phyloP scores from a whole-genome alignment of 2,329 filamentous ascomycete genomes.

The Claviceps pazoutovae region DNA sequence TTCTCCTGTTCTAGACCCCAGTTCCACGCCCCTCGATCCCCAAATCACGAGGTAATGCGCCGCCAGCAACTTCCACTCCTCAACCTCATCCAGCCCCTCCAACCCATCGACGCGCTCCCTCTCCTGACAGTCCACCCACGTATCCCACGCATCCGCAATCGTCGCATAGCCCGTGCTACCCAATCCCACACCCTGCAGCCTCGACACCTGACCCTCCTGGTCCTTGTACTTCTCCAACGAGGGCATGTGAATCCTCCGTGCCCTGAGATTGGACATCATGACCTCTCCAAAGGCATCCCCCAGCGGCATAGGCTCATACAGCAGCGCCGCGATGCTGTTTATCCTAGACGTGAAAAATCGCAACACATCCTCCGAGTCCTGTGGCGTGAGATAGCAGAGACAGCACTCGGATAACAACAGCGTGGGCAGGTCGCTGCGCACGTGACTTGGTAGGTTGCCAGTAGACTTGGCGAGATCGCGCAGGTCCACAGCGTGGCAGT shows the following conservation, averaged over 20 bases:
- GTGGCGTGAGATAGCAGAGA: slow-evolving; percentile 67
- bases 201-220: slow-evolving; percentile 50
- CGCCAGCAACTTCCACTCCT: slow-evolving; percentile 82
- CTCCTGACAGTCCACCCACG: slow-evolving; percentile 57
- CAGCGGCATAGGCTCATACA: slow-evolving; percentile 84
- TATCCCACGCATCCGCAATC: slow-evolving; percentile 52
- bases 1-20: neutral
- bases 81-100: slow-evolving; percentile 87
- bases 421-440: slow-evolving; percentile 53
- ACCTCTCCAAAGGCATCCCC: slow-evolving; percentile 77
- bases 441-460: slow-evolving; percentile 2
- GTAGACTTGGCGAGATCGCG: slow-evolving; percentile 33
- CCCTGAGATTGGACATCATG: slow-evolving; percentile 81
- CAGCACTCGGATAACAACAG: slow-evolving; percentile 91
- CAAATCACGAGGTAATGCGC: slow-evolving; percentile 83
- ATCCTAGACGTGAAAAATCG: slow-evolving; percentile 46
- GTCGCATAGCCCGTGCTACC: slow-evolving; percentile 26
- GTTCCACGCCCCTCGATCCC: slow-evolving; percentile 52
- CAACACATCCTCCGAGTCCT: slow-evolving; percentile 50
- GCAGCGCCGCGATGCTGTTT: slow-evolving; percentile 40
- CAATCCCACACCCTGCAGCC: slow-evolving; percentile 57
- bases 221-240: slow-evolving; percentile 63
- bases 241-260: slow-evolving; percentile 70
- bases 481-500: slow-evolving; percentile 56
- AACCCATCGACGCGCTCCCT: slow-evolving; percentile 65